These are phyloP conservation scores for Candida glucosophila DNA, from an alignment of 1,139 yeast genomes.

Conservation along the genomic window DNA sequence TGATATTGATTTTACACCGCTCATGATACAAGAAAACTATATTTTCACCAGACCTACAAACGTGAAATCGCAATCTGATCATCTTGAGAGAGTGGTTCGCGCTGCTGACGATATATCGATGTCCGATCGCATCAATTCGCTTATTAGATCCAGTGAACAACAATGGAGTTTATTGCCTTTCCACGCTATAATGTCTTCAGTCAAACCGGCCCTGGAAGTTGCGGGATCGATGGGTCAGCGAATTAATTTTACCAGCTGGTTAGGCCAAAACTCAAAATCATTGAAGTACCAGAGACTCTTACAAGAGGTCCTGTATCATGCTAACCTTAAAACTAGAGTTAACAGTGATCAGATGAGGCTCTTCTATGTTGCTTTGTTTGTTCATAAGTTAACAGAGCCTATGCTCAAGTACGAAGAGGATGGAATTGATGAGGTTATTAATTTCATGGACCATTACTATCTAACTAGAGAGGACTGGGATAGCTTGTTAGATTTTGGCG, in stretches of 20 bases:
- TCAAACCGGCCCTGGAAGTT: slow-evolving; percentile 67
- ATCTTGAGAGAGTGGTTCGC: slow-evolving; percentile 54
- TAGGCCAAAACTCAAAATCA: slow-evolving; percentile 85
- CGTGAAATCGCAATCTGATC: slow-evolving; percentile 30
- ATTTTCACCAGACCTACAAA: slow-evolving; percentile 52
- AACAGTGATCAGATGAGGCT: slow-evolving; percentile 69
- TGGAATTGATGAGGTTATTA: slow-evolving; percentile 60
- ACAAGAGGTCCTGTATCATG: slow-evolving; percentile 85
- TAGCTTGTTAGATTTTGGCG: slow-evolving; percentile 68
- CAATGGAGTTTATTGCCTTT: slow-evolving; percentile 94
- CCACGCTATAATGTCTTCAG: slow-evolving; percentile 83
- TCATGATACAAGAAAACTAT: slow-evolving; percentile 95
- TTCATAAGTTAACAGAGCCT: slow-evolving; percentile 48
- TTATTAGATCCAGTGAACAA: slow-evolving; percentile 86
- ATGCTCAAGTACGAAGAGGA: slow-evolving; percentile 43
- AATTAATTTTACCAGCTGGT: slow-evolving; percentile 74
- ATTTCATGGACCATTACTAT: slow-evolving; percentile 72
- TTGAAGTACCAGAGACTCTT: slow-evolving; percentile 71
- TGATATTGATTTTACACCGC: slow-evolving; percentile 89
- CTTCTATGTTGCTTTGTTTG: slow-evolving; percentile 65
- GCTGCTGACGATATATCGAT: slow-evolving; percentile 85
- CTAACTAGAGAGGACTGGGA: slow-evolving; percentile 92
- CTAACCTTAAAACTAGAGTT: slow-evolving; percentile 71
- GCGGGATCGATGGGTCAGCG: slow-evolving; percentile 68
- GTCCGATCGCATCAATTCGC: slow-evolving; percentile 71